Evolutionary conservation across 2,329 filamentous ascomycete species (phyloP).

Genomic region (Stylonectria norvegica): DNA sequence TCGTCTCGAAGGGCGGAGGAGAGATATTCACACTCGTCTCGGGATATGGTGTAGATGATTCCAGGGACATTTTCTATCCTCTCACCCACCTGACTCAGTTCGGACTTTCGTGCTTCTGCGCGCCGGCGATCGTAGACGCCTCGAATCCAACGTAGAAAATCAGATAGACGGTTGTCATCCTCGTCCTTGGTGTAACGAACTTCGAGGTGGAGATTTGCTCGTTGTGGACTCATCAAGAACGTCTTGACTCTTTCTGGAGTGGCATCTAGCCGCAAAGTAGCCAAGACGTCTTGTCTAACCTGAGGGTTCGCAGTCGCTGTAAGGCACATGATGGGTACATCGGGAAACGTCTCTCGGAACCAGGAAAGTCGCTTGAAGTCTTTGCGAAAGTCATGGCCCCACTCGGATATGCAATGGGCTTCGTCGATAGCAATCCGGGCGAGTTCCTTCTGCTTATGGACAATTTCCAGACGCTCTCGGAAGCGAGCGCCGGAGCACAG

Average conservation of each 20-base stretch:
- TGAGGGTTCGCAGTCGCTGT: slow-evolving; percentile 84
- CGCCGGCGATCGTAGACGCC: slow-evolving; percentile 67
- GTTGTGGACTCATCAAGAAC: slow-evolving; percentile 80
- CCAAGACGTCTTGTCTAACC: slow-evolving; percentile 80
- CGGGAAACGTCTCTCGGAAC: slow-evolving; percentile 77
- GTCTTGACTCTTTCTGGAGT: slow-evolving; percentile 58
- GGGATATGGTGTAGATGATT: slow-evolving; percentile 75
- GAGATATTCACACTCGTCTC: slow-evolving; percentile 70
- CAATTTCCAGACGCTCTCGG: slow-evolving; percentile 66
- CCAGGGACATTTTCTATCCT: slow-evolving; percentile 65
- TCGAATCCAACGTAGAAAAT: slow-evolving; percentile 75
- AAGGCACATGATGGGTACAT: slow-evolving; percentile 86
- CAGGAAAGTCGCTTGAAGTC: slow-evolving; percentile 84
- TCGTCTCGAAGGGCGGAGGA: slow-evolving; percentile 62
- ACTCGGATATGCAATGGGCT: slow-evolving; percentile 96
- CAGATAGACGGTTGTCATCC: slow-evolving; percentile 65
- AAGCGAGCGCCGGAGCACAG: slow-evolving; percentile 76
- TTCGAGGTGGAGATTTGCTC: slow-evolving; percentile 87
- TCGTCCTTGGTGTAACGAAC: slow-evolving; percentile 78
- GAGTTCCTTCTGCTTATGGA: slow-evolving; percentile 80
- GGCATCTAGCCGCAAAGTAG: slow-evolving; percentile 64
- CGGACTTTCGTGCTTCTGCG: slow-evolving; percentile 54
- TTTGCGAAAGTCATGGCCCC: slow-evolving; percentile 95
- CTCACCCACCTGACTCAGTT: slow-evolving; percentile 53
- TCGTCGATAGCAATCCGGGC: slow-evolving; percentile 87